phyloP scores from a whole-genome alignment of 169 alveolate genomes.

The Eimeria acervulina region DNA sequence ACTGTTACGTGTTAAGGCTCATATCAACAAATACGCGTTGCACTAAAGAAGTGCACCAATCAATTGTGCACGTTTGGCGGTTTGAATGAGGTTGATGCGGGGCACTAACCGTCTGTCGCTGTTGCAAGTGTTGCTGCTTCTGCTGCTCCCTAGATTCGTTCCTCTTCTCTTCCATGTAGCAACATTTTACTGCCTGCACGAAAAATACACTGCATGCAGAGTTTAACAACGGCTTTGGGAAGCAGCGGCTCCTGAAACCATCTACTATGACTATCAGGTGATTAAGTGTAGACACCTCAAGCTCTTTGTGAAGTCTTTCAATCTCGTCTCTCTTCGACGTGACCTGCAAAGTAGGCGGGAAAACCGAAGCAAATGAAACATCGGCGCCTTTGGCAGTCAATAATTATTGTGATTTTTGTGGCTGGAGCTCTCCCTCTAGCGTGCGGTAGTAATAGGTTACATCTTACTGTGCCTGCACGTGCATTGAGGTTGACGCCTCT shows the following conservation, averaged over 20 bases:
- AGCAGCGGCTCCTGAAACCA: not conserved
- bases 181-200: conserved; percentile 90
- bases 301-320: conserved; percentile 91
- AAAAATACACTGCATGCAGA: not conserved
- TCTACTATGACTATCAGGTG: not conserved
- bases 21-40: not conserved
- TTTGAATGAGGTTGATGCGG: not conserved
- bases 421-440: not conserved
- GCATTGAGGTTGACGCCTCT: not conserved
- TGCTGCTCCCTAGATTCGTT: conserved; percentile 85
- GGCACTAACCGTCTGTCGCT: conserved; percentile 49
- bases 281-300: conserved; percentile 60
- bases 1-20: not conserved
- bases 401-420: not conserved
- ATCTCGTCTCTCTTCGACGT: conserved; percentile 92
- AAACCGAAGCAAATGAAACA: too few species aligned
- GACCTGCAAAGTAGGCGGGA: conserved; percentile 87
- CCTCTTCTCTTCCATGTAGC: conserved; percentile 91
- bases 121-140: conserved; percentile 42
- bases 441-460: too few species aligned
- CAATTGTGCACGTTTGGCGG: not conserved
- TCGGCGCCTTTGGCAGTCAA: not conserved
- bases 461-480: too few species aligned
- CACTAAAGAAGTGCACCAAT: not conserved
- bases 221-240: not conserved